These are phyloP conservation scores for Helicosporidium sp. DNA, from an alignment of 139 green algal species.

Conservation along the genomic window DNA sequence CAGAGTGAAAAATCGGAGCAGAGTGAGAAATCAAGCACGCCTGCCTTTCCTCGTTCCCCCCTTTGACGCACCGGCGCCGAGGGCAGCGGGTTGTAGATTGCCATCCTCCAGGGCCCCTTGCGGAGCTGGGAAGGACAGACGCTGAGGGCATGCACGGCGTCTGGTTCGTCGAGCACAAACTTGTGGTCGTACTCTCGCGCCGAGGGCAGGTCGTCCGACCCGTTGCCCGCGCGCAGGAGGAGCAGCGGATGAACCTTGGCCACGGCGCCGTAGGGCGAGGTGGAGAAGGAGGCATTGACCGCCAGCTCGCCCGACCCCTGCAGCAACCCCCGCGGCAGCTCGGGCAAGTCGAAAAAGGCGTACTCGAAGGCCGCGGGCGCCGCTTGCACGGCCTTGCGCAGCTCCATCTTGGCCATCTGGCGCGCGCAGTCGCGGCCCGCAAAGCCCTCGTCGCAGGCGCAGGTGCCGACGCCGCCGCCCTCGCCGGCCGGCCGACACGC, in stretches of 20 bases:
- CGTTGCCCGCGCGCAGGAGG: too few relatives aligned
- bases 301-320: too few relatives aligned
- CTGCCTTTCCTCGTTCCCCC: too few relatives aligned
- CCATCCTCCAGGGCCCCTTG: slow-evolving; percentile 13
- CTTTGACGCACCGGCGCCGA: slow-evolving; percentile 6
- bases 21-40: too few relatives aligned
- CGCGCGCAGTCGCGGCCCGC: too few relatives aligned
- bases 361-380: background rate
- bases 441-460: slow-evolving; percentile 8
- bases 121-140: slow-evolving; percentile 18
- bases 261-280: background rate
- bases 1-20: slow-evolving; percentile 9
- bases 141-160: slow-evolving; percentile 6
- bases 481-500: slow-evolving; percentile 1
- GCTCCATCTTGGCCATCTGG: too few relatives aligned
- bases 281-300: too few relatives aligned
- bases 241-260: background rate
- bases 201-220: too few relatives aligned
- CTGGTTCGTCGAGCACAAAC: slow-evolving; percentile 13
- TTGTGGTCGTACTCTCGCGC: slow-evolving; percentile 17
- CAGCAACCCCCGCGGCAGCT: too few relatives aligned
- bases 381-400: background rate
- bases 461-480: slow-evolving; percentile 2
- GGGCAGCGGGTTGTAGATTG: slow-evolving; percentile 32
- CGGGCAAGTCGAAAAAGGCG: too few relatives aligned